Evolutionary conservation across 2,329 filamentous ascomycete species (phyloP), one percentile per base, ranked within the genome.

Genomic region (Phoma herbarum): DNA sequence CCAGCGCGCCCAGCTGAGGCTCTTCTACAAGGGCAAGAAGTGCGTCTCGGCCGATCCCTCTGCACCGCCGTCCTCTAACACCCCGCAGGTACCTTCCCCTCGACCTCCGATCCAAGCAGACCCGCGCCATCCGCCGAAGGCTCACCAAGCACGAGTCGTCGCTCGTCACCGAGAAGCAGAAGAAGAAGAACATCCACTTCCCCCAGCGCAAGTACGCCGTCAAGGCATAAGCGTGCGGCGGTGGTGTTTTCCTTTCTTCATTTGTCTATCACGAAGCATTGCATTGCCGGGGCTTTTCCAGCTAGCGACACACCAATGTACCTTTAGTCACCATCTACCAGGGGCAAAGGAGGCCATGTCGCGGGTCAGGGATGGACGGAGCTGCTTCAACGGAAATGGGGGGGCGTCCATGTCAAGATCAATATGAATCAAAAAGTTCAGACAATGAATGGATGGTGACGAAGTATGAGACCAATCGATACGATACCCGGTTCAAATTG

Each of bases 1-100:
- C 89, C 95, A 99, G 87, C 91, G 96, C 82, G 87, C 92, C 73
- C 93, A 98, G 86, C 92, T 99, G 60, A 72, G 75, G 62, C 87
- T 98, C 73, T 98, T 98, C 91, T 99, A 99, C 90, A 96, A 97
- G 88, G 91, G 90, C 90, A 98, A 98, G 92, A 98, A 97, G 88
- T 76, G 66, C 68, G 74, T 75, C 50, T 35, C 54, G 46, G 47
- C 57, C 43, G 45, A 10, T 53, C 31, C 48, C n/a, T 29, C 31
- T 31, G 33, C 16, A 48, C 33, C 39, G 43, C 46, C 37, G 35
- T 22, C 51, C 44, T 66, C 72, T 75, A 69, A 76, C 65, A 63
- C 2, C 48, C 26, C 9, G 28, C 48, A 76, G 74, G 70, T 97
- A 97, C 88, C 85, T 93, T 69, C 95, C 95, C 70, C 92, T 99